Conservation (phyloP, 345 rosid species). For the Boechera retrofracta region DNA sequence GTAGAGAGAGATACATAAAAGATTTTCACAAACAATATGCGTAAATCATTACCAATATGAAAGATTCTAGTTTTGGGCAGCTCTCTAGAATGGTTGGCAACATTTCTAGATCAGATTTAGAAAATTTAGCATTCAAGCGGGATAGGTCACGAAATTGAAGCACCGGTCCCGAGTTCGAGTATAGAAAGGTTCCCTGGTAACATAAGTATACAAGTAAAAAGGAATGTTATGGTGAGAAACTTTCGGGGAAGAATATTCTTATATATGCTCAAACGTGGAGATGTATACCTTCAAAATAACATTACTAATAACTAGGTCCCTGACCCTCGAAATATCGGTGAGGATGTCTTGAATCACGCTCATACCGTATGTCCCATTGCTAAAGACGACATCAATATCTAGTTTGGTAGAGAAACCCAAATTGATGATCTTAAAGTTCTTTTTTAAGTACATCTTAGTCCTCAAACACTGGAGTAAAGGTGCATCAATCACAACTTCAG, state of each 20-base stretch:
- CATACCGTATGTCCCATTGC: background rate
- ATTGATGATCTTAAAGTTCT: background rate
- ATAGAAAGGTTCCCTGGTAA: background rate
- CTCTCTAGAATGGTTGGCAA: background rate
- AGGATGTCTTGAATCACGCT: background rate
- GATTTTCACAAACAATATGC: too few relatives aligned
- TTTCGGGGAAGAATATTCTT: background rate
- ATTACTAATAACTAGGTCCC: background rate
- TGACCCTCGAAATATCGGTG: background rate
- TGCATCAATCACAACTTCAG: conserved; percentile 9
- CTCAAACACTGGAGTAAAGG: conserved; percentile 14
- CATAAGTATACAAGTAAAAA: background rate
- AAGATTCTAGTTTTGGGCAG: background rate
- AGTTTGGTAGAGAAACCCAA: background rate
- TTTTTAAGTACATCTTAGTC: background rate
- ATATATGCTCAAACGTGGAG: conserved; percentile 1
- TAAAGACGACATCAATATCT: background rate
- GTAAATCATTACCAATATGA: background rate
- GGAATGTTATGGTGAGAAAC: background rate
- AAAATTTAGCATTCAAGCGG: background rate
- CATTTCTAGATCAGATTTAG: background rate
- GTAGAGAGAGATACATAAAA: background rate
- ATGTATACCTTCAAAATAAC: conserved; percentile 2
- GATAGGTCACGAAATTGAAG: background rate
- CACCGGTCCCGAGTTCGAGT: background rate